phyloP scores from a whole-genome alignment of 2,329 filamentous ascomycete genomes.

The Cryphonectria nitschkei region DNA sequence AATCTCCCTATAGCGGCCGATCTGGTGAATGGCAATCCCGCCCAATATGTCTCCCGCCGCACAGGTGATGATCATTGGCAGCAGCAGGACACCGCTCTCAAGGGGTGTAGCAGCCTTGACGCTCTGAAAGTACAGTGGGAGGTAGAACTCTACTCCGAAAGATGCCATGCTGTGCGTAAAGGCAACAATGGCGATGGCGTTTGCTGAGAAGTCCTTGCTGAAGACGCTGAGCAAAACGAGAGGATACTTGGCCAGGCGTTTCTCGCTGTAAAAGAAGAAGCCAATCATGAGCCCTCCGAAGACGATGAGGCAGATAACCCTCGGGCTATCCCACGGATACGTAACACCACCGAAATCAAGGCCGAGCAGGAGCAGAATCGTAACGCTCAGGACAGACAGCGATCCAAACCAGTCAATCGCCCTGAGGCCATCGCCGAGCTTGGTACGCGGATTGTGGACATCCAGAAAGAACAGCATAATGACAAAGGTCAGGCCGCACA shows the following conservation, averaged over 20 bases:
- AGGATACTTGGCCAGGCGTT: slow-evolving; percentile 61
- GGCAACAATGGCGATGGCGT: slow-evolving; percentile 51
- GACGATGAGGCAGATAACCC: slow-evolving; percentile 61
- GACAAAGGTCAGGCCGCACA: slow-evolving; percentile 31
- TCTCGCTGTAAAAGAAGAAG: slow-evolving; percentile 62
- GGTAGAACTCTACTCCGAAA: slow-evolving; percentile 66
- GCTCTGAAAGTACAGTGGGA: slow-evolving; percentile 70
- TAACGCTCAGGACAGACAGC: slow-evolving; percentile 61
- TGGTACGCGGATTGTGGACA: slow-evolving; percentile 64
- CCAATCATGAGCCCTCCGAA: slow-evolving; percentile 53
- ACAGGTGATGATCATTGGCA: slow-evolving; percentile 13
- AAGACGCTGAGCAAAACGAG: slow-evolving; percentile 67
- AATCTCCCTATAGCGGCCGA: slow-evolving; percentile 58
- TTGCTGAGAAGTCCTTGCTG: slow-evolving; percentile 49
- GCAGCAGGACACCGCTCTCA: slow-evolving; percentile 47
- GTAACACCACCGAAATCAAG: slow-evolving; percentile 68
- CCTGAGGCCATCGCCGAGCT: slow-evolving; percentile 61
- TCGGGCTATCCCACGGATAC: slow-evolving; percentile 61
- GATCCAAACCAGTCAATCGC: slow-evolving; percentile 65
- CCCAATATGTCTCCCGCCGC: slow-evolving; percentile 16
- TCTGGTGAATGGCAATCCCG: slow-evolving; percentile 47
- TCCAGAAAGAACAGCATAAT: slow-evolving; percentile 38
- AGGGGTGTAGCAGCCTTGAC: slow-evolving; percentile 59
- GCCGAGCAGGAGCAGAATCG: slow-evolving; percentile 67
- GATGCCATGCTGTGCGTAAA: slow-evolving; percentile 53